Evolutionary conservation across 2,329 filamentous ascomycete species (phyloP), one percentile per base, ranked within the genome.

Genomic region (Parascedosporium putredinis): DNA sequence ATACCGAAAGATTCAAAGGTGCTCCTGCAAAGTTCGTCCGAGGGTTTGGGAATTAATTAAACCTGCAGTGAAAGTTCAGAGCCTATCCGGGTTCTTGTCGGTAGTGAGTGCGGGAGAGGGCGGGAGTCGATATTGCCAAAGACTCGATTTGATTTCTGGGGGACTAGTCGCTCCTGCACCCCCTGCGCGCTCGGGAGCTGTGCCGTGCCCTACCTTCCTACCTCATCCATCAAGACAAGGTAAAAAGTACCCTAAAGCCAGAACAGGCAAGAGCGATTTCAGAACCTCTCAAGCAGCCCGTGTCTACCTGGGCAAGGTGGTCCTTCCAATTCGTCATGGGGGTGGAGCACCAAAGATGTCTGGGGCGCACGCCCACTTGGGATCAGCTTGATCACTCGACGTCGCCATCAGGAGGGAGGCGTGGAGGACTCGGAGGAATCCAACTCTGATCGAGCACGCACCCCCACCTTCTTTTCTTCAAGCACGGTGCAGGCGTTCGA

Each of bases 41-140:
- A 31, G 7, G 27, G 27, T 31, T 31, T 31, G 27, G n/a, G 27
- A 31, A 31, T 31, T 31, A 31, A 31, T 31, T 31, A 31, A 31
- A 7, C 27, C 7, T 31, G 27, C 27, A 31, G 27, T 31, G 7
- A 31, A 12, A 31, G 12, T 7, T 31, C 7, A 31, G 6, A 6
- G 6, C 27, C 27, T 31, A 31, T 31, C 27, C 27, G 12, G 27
- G 27, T 31, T 31, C 27, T 7, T 22, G 8, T 23, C 16, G 29
- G 45, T 36, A 47, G 20, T 27, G 27, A n/a, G 27, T 5, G 29
- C 45, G 45, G 45, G 16, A 47, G 6, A 10, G 45, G 20, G 10
- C 29, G 29, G 45, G 45, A 36, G 23, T 22, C 16, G 25, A 47
- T 47, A 47, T 47, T 47, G 27, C 10, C 16, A 14, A 34, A n/a